Base-by-base conservation (phyloP, 2,329 filamentous ascomycete species). In the Macroventuria anomochaeta region DNA sequence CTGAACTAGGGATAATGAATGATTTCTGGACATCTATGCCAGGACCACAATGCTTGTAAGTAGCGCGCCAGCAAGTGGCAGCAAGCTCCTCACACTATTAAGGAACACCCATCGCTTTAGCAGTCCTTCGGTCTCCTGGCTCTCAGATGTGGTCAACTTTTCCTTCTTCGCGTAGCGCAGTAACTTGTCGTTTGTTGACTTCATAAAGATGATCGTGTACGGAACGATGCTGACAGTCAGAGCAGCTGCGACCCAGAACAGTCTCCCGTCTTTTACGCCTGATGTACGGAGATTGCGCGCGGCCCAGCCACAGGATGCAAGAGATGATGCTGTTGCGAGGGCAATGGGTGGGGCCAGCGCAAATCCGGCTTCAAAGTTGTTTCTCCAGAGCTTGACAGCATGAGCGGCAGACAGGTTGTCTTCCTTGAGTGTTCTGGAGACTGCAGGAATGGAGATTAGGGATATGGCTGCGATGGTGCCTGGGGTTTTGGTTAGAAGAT, bases 381-480 rank as follows among this genome's bases (percentile, higher is more conserved):
- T 26, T 6, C 21, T n/a, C 48, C 48, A 46, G 15, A 52, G 28
- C 3, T 23, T 28, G 17, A 31, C 15, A 5, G 34, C 48, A 4
- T 40, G 34, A 7, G 28, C 2, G 3, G 41, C 2, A 3, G 28
- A 6, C 7, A 52, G 41, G 15, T 12, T 4, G 6, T 26, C 29
- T 17, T 33, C 13, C 11, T 21, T 17, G 5, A 31, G 3, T 1
- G 15, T n/a, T 33, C 17, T 20, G 1, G 23, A 6, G 10, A 52
- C 12, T 8, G 48, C 34, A 1, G 48, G 48, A 2, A 52, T 5
- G 2, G 34, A 33, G 20, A 46, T 25, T 10, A 46, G 23, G 1
- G 48, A 46, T 13, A 52, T 11, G 4, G 48, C 26, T 5, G 40
- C 26, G 15, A 44, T 46, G 34, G 23, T 52, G 20, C 48, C 48